Conservation (phyloP, 129 eudicot species). For the Helianthus tuberosus region DNA sequence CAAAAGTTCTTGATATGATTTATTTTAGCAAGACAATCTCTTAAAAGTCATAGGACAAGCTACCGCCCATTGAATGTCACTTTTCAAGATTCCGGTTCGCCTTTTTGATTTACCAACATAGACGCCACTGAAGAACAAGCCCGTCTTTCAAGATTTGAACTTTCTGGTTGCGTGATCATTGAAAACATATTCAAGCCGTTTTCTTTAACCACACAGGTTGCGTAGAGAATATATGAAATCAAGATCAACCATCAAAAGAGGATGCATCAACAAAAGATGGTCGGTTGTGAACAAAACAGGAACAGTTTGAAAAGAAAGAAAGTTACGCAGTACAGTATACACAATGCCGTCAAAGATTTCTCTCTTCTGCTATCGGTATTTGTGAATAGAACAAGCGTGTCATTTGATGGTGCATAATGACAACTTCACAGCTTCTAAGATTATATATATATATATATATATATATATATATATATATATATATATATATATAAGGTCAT, state of each 20-base stretch:
- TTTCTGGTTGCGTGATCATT: too few species aligned
- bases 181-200: too few species aligned
- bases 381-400: slow-evolving; percentile 14
- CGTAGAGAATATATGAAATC: not conserved
- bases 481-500: too few species aligned
- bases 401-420: slow-evolving; percentile 2
- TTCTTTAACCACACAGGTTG: not conserved
- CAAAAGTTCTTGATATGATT: not conserved
- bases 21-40: slow-evolving; percentile 22
- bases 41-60: slow-evolving; percentile 20
- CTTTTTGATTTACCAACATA: not conserved
- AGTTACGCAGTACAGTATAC: slow-evolving; percentile 38
- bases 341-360: slow-evolving; percentile 21
- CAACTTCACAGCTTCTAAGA: slow-evolving; percentile 27
- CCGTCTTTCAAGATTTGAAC: not conserved
- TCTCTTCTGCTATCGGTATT: slow-evolving; percentile 24
- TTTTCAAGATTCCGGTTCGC: slow-evolving; percentile 27
- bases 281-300: slow-evolving; percentile 16
- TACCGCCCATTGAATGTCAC: slow-evolving; percentile 11
- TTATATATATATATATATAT: not conserved
- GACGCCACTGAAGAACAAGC: slow-evolving; percentile 2
- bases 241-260: slow-evolving; percentile 23
- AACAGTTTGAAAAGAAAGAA: slow-evolving; percentile 10
- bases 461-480: too few species aligned
- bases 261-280: slow-evolving; percentile 22